phyloP scores from a whole-genome alignment of 805 yeast genomes.

The Lipomyces chichibuensis region DNA sequence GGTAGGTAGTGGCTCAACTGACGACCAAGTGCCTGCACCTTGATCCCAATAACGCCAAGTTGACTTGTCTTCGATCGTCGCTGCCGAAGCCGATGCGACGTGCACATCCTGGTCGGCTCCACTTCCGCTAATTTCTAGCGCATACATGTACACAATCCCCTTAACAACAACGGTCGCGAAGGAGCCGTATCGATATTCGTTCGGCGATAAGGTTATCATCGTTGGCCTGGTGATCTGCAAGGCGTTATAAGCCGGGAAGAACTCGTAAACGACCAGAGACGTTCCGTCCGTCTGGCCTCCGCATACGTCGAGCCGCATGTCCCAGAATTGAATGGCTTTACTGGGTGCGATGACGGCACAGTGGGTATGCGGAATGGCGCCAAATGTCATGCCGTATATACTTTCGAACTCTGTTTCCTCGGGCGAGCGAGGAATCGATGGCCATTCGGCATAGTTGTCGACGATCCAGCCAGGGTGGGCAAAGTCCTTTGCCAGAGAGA shows the following conservation, averaged over 20 bases:
- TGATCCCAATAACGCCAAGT: conserved; percentile 16
- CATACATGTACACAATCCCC: conserved; percentile 24
- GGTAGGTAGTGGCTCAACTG: conserved; percentile 14
- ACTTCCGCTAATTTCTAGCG: conserved; percentile 13
- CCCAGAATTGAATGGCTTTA: conserved; percentile 23
- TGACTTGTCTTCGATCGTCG: conserved; percentile 11
- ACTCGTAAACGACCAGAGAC: conserved; percentile 15
- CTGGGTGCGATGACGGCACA: conserved; percentile 15
- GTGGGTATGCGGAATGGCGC: conserved; percentile 6
- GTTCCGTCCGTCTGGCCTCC: conserved; percentile 6
- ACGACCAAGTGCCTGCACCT: conserved; percentile 8
- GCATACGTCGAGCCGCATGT: conserved; percentile 8
- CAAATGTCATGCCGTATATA: background rate
- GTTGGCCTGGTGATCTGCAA: conserved; percentile 17
- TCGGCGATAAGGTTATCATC: background rate
- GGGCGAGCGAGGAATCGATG: conserved; percentile 18
- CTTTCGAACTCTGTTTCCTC: conserved; percentile 4
- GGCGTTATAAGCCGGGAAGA: background rate
- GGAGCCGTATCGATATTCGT: conserved; percentile 21
- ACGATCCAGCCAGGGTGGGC: conserved; percentile 20
- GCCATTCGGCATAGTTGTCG: conserved; percentile 7
- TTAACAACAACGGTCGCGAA: conserved; percentile 25
- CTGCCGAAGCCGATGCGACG: conserved; percentile 14
- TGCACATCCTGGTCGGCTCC: conserved; percentile 4
- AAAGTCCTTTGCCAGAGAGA: conserved; percentile 10